Evolutionary conservation across 1,284 basidiomycete species (phyloP).

Genomic region (Apiotrichum siamense): DNA sequence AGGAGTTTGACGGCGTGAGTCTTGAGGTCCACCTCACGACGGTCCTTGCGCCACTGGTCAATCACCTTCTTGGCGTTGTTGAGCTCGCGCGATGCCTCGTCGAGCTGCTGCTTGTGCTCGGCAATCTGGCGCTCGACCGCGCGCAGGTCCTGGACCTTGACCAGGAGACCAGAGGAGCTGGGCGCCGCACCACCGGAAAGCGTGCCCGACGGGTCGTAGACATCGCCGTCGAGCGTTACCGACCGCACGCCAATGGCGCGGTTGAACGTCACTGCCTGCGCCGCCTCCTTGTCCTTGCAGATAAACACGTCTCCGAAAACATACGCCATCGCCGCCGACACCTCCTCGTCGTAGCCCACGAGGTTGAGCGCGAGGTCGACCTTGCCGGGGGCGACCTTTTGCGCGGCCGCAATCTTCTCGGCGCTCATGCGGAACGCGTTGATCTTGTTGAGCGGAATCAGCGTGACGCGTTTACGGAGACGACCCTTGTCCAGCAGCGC

Average conservation of each 20-base stretch:
- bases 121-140: conserved; percentile 57
- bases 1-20: conserved; percentile 77
- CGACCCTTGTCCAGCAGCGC: conserved; percentile 71
- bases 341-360: conserved; percentile 77
- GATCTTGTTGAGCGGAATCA: conserved; percentile 93
- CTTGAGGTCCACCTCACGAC: conserved; percentile 77
- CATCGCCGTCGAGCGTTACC: conserved; percentile 90
- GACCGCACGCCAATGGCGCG: conserved; percentile 67
- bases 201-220: conserved; percentile 94
- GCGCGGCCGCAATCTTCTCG: conserved; percentile 70
- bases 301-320: conserved; percentile 92
- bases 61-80: conserved; percentile 55
- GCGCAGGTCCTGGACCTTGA: conserved; percentile 79
- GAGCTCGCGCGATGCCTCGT: conserved; percentile 58
- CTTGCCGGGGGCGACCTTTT: conserved; percentile 71
- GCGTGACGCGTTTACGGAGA: conserved; percentile 83
- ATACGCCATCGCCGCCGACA: conserved; percentile 82
- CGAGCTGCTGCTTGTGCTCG: conserved; percentile 54
- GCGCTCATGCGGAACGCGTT: conserved; percentile 61
- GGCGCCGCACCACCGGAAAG: conserved; percentile 88
- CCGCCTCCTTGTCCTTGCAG: conserved; percentile 82
- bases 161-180: conserved; percentile 64
- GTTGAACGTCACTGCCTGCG: conserved; percentile 83
- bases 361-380: conserved; percentile 81
- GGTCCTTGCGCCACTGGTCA: conserved; percentile 63